Percentiles rank a stretch among this genome's conserved stretches.
Conservation (phyloP, 1,139 yeast genomes). For the Yamadazyma blattariae region DNA sequence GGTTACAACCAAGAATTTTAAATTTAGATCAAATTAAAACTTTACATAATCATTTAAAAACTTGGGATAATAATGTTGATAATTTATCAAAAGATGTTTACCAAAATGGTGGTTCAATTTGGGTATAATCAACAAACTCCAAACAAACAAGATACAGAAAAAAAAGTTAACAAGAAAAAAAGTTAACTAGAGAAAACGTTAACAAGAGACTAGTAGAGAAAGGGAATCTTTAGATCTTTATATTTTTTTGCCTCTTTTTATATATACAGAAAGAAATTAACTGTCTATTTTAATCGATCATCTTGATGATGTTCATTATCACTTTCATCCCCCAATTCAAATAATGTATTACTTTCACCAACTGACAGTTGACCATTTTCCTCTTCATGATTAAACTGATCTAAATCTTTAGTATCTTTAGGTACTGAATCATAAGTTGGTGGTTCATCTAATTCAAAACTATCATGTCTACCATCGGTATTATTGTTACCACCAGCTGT, state of each 20-base stretch:
- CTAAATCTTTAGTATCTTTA: slow-evolving; percentile 5
- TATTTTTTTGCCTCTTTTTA: no score
- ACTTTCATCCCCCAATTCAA: slow-evolving; percentile 37
- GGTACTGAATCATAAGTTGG: slow-evolving; percentile 22
- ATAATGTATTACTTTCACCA: slow-evolving; percentile 26
- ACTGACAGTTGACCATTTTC: no score
- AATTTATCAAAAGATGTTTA: slow-evolving; percentile 51
- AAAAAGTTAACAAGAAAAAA: no score
- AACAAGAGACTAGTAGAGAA: no score
- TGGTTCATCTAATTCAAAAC: slow-evolving; percentile 36
- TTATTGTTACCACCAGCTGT: slow-evolving; percentile 33
- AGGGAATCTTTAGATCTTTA: no score
- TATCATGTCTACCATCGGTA: slow-evolving; percentile 19
- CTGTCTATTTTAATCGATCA: slow-evolving; percentile 27
- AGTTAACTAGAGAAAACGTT: no score
- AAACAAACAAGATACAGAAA: no score
- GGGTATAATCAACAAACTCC: slow-evolving; percentile 33
- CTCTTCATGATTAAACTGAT: neutral
- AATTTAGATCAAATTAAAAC: slow-evolving; percentile 73
- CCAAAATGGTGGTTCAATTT: slow-evolving; percentile 35
- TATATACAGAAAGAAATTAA: no score
- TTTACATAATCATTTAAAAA: slow-evolving; percentile 69
- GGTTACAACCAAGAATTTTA: slow-evolving; percentile 96
- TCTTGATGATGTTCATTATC: slow-evolving; percentile 27
- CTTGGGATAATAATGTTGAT: slow-evolving; percentile 77